phyloP scores from a whole-genome alignment of 2,329 filamentous ascomycete species.

The Didymella exigua region DNA sequence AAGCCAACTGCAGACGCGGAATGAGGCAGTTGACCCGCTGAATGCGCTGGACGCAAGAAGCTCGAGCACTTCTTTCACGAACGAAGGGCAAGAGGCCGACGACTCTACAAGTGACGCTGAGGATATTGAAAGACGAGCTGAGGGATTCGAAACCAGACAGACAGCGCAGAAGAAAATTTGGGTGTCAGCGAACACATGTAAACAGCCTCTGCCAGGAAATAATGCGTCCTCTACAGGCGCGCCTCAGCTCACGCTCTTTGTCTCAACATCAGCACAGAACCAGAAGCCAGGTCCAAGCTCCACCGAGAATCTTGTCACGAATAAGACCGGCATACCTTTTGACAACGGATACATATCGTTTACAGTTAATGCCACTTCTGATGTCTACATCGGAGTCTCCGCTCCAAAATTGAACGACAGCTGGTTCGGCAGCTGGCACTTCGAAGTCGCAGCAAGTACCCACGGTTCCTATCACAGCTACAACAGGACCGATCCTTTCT shows the following conservation, averaged over 20 bases:
- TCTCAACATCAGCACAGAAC: slow-evolving; percentile 71
- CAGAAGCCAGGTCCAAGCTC: slow-evolving; percentile 68
- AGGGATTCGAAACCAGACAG: slow-evolving; percentile 32
- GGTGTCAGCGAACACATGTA: slow-evolving; percentile 84
- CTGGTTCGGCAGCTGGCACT: slow-evolving; percentile 72
- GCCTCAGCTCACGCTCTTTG: slow-evolving; percentile 76
- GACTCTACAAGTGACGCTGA: slow-evolving; percentile 9
- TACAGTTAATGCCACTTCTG: slow-evolving; percentile 64
- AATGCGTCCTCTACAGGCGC: slow-evolving; percentile 51
- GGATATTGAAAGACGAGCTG: slow-evolving; percentile 7
- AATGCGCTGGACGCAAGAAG: slow-evolving; percentile 32
- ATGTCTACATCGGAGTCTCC: slow-evolving; percentile 77
- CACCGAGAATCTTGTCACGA: slow-evolving; percentile 52
- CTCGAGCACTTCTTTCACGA: neutral
- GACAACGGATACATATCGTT: slow-evolving; percentile 72
- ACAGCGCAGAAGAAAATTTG: slow-evolving; percentile 61
- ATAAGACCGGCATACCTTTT: slow-evolving; percentile 56
- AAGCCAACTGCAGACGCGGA: slow-evolving; percentile 57
- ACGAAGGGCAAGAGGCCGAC: neutral
- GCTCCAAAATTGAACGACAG: slow-evolving; percentile 68
- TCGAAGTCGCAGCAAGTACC: slow-evolving; percentile 81
- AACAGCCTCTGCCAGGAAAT: slow-evolving; percentile 68
- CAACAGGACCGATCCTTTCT: slow-evolving; percentile 60
- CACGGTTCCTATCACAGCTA: slow-evolving; percentile 76
- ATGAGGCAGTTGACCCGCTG: slow-evolving; percentile 35